These are phyloP conservation scores for Globisporangium heterothallicum DNA, from an alignment of 352 stramenopile species.

Conservation along the genomic window DNA sequence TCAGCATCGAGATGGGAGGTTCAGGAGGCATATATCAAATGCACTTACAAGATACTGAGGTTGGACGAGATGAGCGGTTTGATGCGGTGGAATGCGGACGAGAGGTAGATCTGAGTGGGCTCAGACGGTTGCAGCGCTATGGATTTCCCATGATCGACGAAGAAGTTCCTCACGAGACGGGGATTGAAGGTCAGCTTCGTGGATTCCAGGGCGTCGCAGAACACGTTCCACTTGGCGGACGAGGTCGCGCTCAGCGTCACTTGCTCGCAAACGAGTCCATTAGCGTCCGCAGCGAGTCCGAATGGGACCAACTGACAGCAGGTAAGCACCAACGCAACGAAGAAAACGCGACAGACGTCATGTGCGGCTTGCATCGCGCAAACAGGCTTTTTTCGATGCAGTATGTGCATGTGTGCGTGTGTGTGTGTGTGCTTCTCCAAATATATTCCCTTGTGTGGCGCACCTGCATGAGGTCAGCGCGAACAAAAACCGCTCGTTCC, in stretches of 20 bases:
- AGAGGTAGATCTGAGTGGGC: slow-evolving; percentile 24
- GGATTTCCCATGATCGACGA: slow-evolving; percentile 16
- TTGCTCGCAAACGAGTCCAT: slow-evolving; percentile 16
- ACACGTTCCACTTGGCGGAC: slow-evolving; percentile 24
- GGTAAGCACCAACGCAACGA: background rate
- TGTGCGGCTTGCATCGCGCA: background rate
- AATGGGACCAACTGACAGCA: background rate
- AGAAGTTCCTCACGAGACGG: slow-evolving; percentile 23
- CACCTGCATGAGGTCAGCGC: background rate
- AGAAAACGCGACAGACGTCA: background rate
- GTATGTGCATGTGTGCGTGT: too few species aligned
- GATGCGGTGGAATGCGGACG: slow-evolving; percentile 31
- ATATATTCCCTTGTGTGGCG: background rate
- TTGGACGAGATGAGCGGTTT: slow-evolving; percentile 28
- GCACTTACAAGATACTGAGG: slow-evolving; percentile 27
- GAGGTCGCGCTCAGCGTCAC: slow-evolving; percentile 24
- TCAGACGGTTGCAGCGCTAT: slow-evolving; percentile 12
- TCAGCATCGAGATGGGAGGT: too few species aligned
- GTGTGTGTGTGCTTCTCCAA: background rate
- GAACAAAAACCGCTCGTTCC: background rate
- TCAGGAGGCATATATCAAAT: background rate
- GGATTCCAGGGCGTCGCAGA: slow-evolving; percentile 16
- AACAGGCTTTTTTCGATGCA: background rate
- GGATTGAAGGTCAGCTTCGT: slow-evolving; percentile 27
- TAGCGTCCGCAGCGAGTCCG: background rate